Evolutionary conservation across 768 basidiomycete species (phyloP).

Genomic region (Boletus edulis): DNA sequence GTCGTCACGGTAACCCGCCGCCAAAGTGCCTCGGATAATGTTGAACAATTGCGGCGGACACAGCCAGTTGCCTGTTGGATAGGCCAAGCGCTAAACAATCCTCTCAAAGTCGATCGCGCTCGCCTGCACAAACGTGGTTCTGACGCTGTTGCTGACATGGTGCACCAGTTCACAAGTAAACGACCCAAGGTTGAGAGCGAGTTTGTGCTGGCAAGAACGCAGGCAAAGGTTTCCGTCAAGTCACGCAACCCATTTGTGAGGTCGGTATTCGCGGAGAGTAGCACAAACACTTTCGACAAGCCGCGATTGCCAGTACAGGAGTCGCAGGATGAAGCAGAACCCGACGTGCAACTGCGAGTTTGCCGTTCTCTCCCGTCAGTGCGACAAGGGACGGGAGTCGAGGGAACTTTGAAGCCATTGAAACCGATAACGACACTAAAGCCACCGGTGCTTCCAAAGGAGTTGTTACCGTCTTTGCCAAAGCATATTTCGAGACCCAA

Average conservation of each 20-base stretch:
- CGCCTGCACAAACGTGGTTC: constrained; percentile 27
- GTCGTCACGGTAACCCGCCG: too few species aligned
- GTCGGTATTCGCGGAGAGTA: constrained; percentile 20
- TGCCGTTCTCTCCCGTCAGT: constrained; percentile 9
- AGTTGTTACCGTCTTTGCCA: constrained; percentile 11
- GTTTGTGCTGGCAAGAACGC: constrained; percentile 16
- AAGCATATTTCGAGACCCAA: constrained; percentile 5
- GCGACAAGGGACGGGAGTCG: not conserved
- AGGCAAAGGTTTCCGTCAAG: not conserved
- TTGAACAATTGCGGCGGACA: not conserved
- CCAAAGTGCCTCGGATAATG: not conserved
- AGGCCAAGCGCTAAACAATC: constrained; percentile 3
- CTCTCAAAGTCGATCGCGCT: constrained; percentile 20
- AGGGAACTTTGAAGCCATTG: constrained; percentile 12
- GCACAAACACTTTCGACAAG: not conserved
- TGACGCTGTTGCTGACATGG: constrained; percentile 18
- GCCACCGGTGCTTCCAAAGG: constrained; percentile 29
- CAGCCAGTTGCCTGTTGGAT: not conserved
- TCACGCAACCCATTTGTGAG: constrained; percentile 23
- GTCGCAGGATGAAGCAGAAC: not conserved
- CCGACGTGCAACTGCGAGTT: constrained; percentile 1
- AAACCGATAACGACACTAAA: constrained; percentile 31
- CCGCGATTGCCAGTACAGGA: not conserved
- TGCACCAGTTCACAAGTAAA: constrained; percentile 20
- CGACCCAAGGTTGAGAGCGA: constrained; percentile 21